These are phyloP conservation scores for Botryotinia narcissicola DNA, from an alignment of 2,329 filamentous ascomycete species.

Conservation along the genomic window DNA sequence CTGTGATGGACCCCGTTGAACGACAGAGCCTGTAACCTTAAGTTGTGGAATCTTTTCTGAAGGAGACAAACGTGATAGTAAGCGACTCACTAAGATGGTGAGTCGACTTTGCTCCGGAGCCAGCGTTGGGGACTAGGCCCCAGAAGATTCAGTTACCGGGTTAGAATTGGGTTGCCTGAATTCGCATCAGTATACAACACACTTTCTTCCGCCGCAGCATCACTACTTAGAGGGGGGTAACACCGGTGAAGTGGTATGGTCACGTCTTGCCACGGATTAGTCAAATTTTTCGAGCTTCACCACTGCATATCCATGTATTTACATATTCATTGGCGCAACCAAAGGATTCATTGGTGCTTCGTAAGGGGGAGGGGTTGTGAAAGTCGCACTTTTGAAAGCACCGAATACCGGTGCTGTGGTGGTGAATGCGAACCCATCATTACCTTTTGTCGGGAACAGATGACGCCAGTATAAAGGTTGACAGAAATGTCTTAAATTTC, in stretches of 20 bases:
- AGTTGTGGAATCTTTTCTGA: slow-evolving; percentile 46
- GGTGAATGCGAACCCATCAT: background rate
- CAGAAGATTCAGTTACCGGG: slow-evolving; percentile 41
- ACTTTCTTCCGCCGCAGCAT: background rate
- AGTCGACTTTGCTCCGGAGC: slow-evolving; percentile 54
- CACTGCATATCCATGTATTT: no score
- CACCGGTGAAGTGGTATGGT: slow-evolving; percentile 48
- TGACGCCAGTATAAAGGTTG: background rate
- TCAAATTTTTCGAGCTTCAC: slow-evolving; percentile 25
- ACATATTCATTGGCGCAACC: background rate
- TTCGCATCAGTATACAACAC: background rate
- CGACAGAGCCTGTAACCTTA: background rate
- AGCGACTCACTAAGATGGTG: slow-evolving; percentile 39
- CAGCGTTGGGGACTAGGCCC: slow-evolving; percentile 57
- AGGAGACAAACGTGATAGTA: slow-evolving; percentile 59
- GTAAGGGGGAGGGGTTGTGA: background rate
- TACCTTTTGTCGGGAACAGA: background rate
- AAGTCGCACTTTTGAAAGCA: background rate
- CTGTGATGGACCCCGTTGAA: background rate
- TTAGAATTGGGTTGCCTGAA: background rate
- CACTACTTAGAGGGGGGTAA: background rate
- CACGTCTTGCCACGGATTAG: slow-evolving; percentile 44
- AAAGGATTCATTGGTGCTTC: background rate
- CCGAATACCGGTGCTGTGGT: background rate
- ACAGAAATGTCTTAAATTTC: background rate